Percentiles rank a stretch among this genome's conserved stretches.
These are phyloP conservation scores for Nigrospora sphaerica DNA, from an alignment of 2,329 filamentous ascomycete genomes.

Conservation along the genomic window DNA sequence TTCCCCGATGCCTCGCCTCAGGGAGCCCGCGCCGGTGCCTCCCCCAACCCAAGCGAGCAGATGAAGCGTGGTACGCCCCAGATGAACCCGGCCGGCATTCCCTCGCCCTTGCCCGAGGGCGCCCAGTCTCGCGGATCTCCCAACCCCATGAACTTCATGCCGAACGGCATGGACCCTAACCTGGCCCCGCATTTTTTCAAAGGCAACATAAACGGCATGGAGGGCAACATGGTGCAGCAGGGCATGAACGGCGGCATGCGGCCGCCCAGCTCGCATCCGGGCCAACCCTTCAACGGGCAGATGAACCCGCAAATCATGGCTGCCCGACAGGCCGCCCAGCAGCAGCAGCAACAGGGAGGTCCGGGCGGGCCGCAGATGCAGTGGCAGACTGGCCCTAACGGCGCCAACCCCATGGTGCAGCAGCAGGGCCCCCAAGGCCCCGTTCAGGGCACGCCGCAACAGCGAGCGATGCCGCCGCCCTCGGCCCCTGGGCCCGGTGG, in stretches of 20 bases:
- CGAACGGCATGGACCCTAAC: constrained; percentile 53
- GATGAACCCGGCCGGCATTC: constrained; percentile 61
- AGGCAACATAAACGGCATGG: constrained; percentile 38
- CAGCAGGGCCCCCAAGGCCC: constrained; percentile 38
- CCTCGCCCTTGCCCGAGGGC: constrained; percentile 65
- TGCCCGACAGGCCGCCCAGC: constrained; percentile 21
- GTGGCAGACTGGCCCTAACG: constrained; percentile 34
- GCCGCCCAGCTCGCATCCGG: constrained; percentile 62
- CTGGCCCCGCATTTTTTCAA: constrained; percentile 56
- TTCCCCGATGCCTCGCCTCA: constrained; percentile 68
- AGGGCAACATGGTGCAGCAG: constrained; percentile 45
- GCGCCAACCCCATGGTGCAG: constrained; percentile 32
- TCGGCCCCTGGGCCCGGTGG: constrained; percentile 45
- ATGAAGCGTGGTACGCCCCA: constrained; percentile 74
- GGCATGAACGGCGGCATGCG: constrained; percentile 61
- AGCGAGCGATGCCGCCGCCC: constrained; percentile 62
- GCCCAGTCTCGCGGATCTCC: constrained; percentile 60
- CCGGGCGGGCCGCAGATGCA: constrained; percentile 37
- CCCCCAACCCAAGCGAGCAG: constrained; percentile 70
- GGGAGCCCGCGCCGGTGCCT: constrained; percentile 60
- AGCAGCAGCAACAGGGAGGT: constrained; percentile 19
- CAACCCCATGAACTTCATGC: constrained; percentile 57
- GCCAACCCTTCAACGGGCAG: constrained; percentile 40
- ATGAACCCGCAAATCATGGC: constrained; percentile 56
- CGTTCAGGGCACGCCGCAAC: constrained; percentile 65